A percentile compares a stretch with the other conserved stretches of the same genome.
phyloP scores from a whole-genome alignment of 2,329 filamentous ascomycete species.

The Fusarium denticulatum region DNA sequence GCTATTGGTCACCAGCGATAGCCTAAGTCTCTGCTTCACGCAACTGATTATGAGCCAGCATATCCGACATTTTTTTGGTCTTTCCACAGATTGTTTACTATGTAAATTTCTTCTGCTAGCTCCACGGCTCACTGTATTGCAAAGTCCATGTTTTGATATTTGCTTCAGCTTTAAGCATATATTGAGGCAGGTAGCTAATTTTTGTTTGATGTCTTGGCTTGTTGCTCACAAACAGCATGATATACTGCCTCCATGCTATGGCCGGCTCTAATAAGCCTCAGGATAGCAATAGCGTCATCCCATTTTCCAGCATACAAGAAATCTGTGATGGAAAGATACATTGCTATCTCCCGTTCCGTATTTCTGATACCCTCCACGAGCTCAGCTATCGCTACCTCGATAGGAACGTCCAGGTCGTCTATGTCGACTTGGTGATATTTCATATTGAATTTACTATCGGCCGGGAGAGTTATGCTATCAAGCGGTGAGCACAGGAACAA shows the following conservation, averaged over 20 bases:
- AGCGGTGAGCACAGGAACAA: background rate
- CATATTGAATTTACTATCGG: background rate
- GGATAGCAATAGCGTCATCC: background rate
- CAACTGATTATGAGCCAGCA: background rate
- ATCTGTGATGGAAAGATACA: background rate
- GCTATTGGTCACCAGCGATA: background rate
- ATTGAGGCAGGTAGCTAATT: background rate
- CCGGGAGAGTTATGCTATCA: background rate
- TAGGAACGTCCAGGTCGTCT: background rate
- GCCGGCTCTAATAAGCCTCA: background rate
- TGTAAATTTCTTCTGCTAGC: background rate
- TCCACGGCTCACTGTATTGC: background rate
- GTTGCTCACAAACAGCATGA: background rate
- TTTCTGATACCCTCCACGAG: background rate
- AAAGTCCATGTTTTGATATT: background rate
- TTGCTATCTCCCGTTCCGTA: background rate
- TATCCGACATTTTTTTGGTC: background rate
- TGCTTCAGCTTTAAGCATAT: background rate
- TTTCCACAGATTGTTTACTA: background rate
- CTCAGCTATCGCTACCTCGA: background rate
- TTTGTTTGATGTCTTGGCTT: background rate
- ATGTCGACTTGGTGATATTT: background rate
- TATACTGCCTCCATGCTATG: background rate
- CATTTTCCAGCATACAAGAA: background rate
- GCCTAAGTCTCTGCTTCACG: background rate